Evolutionary conservation across 176 grass and related monocot species (phyloP), one percentile per base, ranked within the genome.

Genomic region (Phragmites australis): DNA sequence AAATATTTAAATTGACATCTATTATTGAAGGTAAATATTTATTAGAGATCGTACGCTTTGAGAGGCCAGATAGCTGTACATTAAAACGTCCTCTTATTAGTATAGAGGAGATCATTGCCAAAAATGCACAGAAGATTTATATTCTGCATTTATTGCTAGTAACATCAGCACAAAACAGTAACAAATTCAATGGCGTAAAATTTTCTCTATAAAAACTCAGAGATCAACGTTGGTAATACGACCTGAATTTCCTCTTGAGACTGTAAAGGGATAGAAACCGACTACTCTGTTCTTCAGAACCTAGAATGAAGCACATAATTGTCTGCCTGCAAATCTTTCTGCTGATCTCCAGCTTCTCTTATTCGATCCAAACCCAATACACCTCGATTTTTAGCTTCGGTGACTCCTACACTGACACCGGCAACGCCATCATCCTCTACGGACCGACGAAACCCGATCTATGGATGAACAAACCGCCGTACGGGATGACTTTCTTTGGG

Each of bases 371-470:
- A 34, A 22, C 42, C 23, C 49, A 82, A 3, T 84, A 93, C 76
- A 76, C 23, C 16, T 73, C 84, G 16, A 87, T 90, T 34, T 93
- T 93, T 23, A 90, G 78, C 84, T 93, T 90, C 49, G 87, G 87
- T 0, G 84, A 90, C 79, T 93, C 91, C 21, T 88, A 82, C 84
- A 78, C 88, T 4, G 88, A 90, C 74, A 86, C 88, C 7, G 84
- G 88, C 62, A 90, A 90, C 76, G 50, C 74, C 1, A 49, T 78
- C 46, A 76, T 90, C 51, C 41, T 89, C 76, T 72, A 66, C 44
- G 59, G 83, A 0, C 83, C 75, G 6, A 4, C 27, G 22, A 63
- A 75, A n/a, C 55, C 82, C 1, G 44, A 82, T 16, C 56, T 84
- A 9, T 55, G 51, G 26, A 48, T 81, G 6, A 81, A 65, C 70